Conservation (phyloP, 345 rosid genomes). For the Eucalyptus victrix region DNA sequence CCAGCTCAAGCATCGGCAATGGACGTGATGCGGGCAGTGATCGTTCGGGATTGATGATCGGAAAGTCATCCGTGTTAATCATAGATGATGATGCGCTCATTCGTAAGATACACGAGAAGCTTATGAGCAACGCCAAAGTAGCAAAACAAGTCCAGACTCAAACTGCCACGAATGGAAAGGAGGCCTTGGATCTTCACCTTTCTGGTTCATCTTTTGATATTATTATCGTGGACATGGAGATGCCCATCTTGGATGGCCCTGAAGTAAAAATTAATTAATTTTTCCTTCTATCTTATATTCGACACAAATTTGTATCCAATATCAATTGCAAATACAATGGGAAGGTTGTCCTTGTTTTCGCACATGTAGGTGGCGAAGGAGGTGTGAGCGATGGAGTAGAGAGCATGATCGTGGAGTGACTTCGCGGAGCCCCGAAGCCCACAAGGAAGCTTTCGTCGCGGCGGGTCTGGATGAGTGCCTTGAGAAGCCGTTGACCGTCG, state of each 20-base stretch:
- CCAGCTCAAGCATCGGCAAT: background rate
- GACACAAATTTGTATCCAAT: background rate
- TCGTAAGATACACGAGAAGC: background rate
- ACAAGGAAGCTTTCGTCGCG: background rate
- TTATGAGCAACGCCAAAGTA: background rate
- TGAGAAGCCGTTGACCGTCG: conserved; percentile 9
- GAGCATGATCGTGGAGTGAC: conserved; percentile 15
- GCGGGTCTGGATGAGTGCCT: conserved; percentile 13
- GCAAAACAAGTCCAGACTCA: background rate
- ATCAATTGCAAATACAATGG: background rate
- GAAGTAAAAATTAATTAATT: background rate
- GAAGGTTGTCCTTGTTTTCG: background rate
- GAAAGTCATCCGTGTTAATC: conserved; percentile 1
- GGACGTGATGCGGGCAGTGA: background rate
- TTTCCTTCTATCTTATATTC: background rate
- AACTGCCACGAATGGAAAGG: conserved; percentile 10
- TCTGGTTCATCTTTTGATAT: conserved; percentile 8
- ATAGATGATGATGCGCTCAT: conserved; percentile 14
- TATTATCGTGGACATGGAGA: conserved; percentile 20
- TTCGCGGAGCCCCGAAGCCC: background rate
- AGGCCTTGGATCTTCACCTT: conserved; percentile 14
- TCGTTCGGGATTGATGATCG: background rate
- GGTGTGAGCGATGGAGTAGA: conserved; percentile 11
- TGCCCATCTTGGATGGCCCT: conserved; percentile 26
- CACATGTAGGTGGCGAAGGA: conserved; percentile 4